A percentile compares a stretch with the other conserved stretches of the same genome.
Evolutionary conservation across 352 stramenopile genomes (phyloP).

Genomic region (Pythium periplocum): DNA sequence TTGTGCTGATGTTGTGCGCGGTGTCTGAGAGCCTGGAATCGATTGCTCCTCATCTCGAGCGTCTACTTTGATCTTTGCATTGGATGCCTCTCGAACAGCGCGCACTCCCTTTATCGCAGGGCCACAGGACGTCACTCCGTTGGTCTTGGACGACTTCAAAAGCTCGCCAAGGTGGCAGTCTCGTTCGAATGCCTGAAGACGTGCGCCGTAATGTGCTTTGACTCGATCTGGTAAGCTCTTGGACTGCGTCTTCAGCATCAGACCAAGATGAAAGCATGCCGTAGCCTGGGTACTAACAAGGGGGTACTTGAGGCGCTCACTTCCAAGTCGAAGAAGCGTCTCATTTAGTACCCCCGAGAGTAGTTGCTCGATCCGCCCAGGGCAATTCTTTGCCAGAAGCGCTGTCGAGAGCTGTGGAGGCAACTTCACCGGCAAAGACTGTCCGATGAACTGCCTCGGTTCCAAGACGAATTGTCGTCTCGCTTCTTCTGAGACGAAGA

Average conservation of each 20-base stretch:
- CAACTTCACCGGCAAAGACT: constrained; percentile 56
- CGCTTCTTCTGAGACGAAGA: constrained; percentile 44
- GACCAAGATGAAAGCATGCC: constrained; percentile 50
- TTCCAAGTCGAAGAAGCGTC: constrained; percentile 45
- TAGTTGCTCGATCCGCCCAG: constrained; percentile 55
- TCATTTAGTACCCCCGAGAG: constrained; percentile 56
- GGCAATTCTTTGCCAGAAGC: constrained; percentile 38
- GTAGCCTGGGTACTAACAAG: constrained; percentile 28
- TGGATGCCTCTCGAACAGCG: constrained; percentile 25
- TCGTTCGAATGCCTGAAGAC: constrained; percentile 30
- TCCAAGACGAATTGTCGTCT: constrained; percentile 41
- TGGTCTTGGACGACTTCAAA: constrained; percentile 31
- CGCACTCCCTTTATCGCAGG: constrained; percentile 41
- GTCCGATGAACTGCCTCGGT: constrained; percentile 31
- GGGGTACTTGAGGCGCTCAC: constrained; percentile 54
- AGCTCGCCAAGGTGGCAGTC: constrained; percentile 51
- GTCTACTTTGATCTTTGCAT: too few species aligned
- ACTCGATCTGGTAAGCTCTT: constrained; percentile 17
- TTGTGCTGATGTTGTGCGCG: too few species aligned
- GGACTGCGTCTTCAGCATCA: constrained; percentile 43
- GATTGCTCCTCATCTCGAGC: too few species aligned
- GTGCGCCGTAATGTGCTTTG: constrained; percentile 22
- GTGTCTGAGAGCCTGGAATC: too few species aligned
- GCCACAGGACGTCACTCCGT: constrained; percentile 38
- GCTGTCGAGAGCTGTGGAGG: constrained; percentile 37